phyloP scores from a whole-genome alignment of 164 flowering plant species.

The Dillenia suffruticosa region DNA sequence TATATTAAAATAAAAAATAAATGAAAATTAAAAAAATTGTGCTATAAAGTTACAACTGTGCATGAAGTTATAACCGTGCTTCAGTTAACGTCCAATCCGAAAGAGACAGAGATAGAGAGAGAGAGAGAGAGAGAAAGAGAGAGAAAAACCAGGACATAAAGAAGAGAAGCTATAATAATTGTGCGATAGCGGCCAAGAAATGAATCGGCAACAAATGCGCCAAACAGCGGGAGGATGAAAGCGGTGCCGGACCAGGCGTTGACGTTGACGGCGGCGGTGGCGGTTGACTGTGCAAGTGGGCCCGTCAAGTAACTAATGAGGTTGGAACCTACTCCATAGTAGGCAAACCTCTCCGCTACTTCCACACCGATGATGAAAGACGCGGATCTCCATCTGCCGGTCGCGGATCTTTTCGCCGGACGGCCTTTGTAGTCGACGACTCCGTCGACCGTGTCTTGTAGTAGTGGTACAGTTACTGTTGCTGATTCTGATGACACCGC shows the following conservation, averaged over 20 bases:
- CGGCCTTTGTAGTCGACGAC: conserved; percentile 43
- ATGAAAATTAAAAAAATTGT: no score
- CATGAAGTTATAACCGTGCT: no score
- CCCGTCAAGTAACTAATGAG: conserved; percentile 52
- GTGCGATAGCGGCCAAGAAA: conserved; percentile 28
- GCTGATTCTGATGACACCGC: no score
- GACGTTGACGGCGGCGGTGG: conserved; percentile 30
- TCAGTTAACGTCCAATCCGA: no score
- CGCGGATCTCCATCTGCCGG: conserved; percentile 65
- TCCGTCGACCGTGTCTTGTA: conserved; percentile 19
- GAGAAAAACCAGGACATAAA: conserved; percentile 30
- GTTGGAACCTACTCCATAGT: conserved; percentile 45
- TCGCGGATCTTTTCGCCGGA: conserved; percentile 20
- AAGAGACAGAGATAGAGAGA: no score
- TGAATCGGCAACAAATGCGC: conserved; percentile 28
- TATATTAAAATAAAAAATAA: no score
- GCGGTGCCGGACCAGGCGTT: conserved; percentile 34
- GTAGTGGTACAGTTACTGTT: neutral
- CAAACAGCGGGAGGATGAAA: conserved; percentile 29
- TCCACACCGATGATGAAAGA: conserved; percentile 55
- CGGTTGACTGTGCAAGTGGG: conserved; percentile 30
- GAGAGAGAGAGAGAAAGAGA: neutral
- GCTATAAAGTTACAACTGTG: no score
- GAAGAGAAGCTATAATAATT: conserved; percentile 21
- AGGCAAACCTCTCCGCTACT: conserved; percentile 56